These are phyloP conservation scores for Stenogyne calaminthoides DNA, from an alignment of 305 asterid species.

Conservation along the genomic window DNA sequence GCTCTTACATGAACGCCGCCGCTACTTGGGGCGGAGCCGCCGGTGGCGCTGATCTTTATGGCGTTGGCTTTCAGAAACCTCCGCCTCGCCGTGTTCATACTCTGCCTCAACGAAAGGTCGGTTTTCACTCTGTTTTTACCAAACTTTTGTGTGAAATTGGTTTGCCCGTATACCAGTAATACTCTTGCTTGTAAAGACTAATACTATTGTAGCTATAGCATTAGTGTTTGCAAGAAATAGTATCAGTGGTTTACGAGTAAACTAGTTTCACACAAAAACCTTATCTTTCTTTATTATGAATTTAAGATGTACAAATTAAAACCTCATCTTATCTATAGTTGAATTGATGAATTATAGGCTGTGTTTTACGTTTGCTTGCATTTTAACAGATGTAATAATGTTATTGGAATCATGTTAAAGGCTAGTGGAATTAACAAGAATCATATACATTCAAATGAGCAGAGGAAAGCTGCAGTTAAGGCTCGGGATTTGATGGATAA, in stretches of 20 bases:
- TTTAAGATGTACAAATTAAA: too few relatives aligned
- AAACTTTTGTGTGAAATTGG: too few relatives aligned
- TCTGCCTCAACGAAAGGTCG: constrained; percentile 53
- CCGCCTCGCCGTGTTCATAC: constrained; percentile 40
- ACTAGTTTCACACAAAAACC: too few relatives aligned
- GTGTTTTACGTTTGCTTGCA: not conserved
- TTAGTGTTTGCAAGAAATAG: too few relatives aligned
- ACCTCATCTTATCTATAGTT: too few relatives aligned
- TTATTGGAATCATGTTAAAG: constrained; percentile 27
- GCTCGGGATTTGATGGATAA: constrained; percentile 34
- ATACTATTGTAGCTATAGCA: too few relatives aligned
- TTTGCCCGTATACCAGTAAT: too few relatives aligned
- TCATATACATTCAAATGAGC: constrained; percentile 32
- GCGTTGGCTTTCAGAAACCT: constrained; percentile 37
- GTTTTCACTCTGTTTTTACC: not conserved
- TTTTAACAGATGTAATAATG: not conserved
- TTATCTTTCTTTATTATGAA: too few relatives aligned
- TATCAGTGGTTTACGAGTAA: too few relatives aligned
- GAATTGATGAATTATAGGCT: too few relatives aligned
- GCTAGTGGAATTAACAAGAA: constrained; percentile 37
- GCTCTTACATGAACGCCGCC: constrained; percentile 15
- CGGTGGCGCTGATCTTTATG: constrained; percentile 39
- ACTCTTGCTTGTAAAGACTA: too few relatives aligned
- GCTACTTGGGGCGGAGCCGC: constrained; percentile 29
- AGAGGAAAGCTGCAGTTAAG: constrained; percentile 44